Base-by-base conservation (phyloP, 192 early-diverging fungal genomes). In the Haplosporangium gracile region DNA sequence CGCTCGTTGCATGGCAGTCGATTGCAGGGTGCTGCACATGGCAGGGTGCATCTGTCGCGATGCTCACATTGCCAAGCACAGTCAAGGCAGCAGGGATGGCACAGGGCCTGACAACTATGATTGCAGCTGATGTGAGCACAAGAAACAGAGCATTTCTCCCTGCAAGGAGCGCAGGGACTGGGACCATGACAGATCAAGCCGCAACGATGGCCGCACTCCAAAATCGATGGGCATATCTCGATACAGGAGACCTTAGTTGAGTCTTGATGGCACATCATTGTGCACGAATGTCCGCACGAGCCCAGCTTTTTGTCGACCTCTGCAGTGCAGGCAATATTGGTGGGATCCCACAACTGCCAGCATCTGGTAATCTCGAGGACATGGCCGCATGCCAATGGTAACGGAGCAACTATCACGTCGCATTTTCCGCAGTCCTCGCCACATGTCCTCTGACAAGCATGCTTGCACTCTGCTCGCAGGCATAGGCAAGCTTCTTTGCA, bases 61-160 rank as follows among this genome's bases (percentile, higher is more conserved):
- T 94, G 93, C 38, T 72, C 40, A 71, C 93, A 94, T 5, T 55
- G n/a, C 93, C 93, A 94, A 3, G 60, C 75, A 70, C 93, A 94
- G 2, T 4, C 29, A 39, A 83, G 78, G 45, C 88, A 69, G 75
- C 93, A 94, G 16, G 87, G 81, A 8, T 72, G 36, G 75, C 92
- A 93, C 3, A 81, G 34, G 2, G 76, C 72, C 29, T 80, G 68
- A 69, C 93, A 93, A 10, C 18, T 22, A 38, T 80, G 70, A 4
- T 69, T 24, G 70, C 91, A 93, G 42, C 0, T 74, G 10, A 42
- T 53, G 69, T 94, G 93, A 0, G 55, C 22, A 63, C 93, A 94
- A 2, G 24, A 34, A 2, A 89, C 49, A 4, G 29, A 70, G 70
- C 93, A 93, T 29, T 77, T 73, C 22, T 78, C 8, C 0, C 18